Evolutionary conservation across 2,329 filamentous ascomycete species (phyloP).

Genomic region (Claviceps monticola): DNA sequence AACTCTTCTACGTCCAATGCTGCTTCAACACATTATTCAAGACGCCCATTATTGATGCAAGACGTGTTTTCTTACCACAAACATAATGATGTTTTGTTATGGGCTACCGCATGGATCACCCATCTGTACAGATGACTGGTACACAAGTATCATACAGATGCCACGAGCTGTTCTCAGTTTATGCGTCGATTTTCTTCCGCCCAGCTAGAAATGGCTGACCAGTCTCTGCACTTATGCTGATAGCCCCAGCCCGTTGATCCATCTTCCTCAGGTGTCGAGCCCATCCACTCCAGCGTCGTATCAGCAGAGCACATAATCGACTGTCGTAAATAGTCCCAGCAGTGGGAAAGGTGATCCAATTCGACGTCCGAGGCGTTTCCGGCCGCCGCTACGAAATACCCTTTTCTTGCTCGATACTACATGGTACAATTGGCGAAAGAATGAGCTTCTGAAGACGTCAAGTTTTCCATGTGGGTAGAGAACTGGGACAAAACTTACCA

Average conservation of each 20-base stretch:
- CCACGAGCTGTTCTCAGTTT: constrained; percentile 11
- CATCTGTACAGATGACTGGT: not conserved
- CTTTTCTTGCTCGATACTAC: not conserved
- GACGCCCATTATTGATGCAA: not conserved
- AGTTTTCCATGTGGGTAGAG: too few relatives aligned
- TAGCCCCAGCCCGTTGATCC: constrained; percentile 1
- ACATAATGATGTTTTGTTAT: not conserved
- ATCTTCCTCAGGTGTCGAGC: not conserved
- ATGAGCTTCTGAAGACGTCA: not conserved
- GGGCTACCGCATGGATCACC: not conserved
- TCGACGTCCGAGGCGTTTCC: not conserved
- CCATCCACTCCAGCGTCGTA: constrained; percentile 1
- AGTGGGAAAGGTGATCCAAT: not conserved
- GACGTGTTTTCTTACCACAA: not conserved
- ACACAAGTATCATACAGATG: too few relatives aligned
- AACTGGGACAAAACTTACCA: not conserved
- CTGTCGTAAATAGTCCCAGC: constrained; percentile 2
- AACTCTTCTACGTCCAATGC: too few relatives aligned
- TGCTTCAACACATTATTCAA: too few relatives aligned
- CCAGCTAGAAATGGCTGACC: not conserved
- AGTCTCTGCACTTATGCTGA: not conserved
- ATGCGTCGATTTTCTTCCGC: constrained; percentile 5
- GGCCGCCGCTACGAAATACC: not conserved
- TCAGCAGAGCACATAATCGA: constrained; percentile 1
- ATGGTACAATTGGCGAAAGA: not conserved